These are phyloP conservation scores for Neofusicoccum ribis DNA, from an alignment of 2,329 filamentous ascomycete genomes.

Conservation along the genomic window DNA sequence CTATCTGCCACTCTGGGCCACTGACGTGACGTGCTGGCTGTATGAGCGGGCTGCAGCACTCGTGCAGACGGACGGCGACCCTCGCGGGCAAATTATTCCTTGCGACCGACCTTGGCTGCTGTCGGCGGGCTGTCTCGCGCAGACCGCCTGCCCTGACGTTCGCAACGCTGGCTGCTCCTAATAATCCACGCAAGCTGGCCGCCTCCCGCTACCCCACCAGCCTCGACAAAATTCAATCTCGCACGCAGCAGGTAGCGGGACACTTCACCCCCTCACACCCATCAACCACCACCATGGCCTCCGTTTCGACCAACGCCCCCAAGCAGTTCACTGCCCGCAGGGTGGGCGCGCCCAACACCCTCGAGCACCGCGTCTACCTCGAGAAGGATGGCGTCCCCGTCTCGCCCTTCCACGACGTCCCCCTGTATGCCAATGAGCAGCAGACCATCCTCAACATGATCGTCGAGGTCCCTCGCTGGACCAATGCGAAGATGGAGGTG, in stretches of 20 bases:
- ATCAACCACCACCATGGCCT: slow-evolving; percentile 28
- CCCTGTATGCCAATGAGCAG: slow-evolving; percentile 94
- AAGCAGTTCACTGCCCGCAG: slow-evolving; percentile 74
- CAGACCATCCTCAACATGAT: slow-evolving; percentile 98
- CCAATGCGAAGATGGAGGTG: slow-evolving; percentile 99
- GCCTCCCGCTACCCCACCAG: slow-evolving; percentile 39
- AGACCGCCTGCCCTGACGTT: slow-evolving; percentile 38
- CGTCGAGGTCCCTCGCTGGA: slow-evolving; percentile 99
- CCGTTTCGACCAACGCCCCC: slow-evolving; percentile 53
- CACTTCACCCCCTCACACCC: slow-evolving; percentile 34
- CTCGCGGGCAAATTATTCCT: slow-evolving; percentile 19
- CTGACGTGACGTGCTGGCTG: slow-evolving; percentile 11
- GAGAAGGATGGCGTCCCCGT: slow-evolving; percentile 95
- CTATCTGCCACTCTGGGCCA: slow-evolving; percentile 4
- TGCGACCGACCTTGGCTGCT: slow-evolving; percentile 23
- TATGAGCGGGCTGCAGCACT: slow-evolving; percentile 7
- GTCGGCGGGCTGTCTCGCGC: slow-evolving; percentile 34
- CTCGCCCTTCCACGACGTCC: slow-evolving; percentile 98
- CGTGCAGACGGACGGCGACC: slow-evolving; percentile 16
- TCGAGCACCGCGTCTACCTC: slow-evolving; percentile 96
- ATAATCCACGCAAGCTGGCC: slow-evolving; percentile 31
- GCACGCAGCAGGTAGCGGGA: slow-evolving; percentile 40
- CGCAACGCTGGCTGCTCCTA: slow-evolving; percentile 41
- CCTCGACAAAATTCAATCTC: slow-evolving; percentile 42
- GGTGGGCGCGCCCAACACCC: slow-evolving; percentile 84